A percentile compares a stretch with the other conserved stretches of the same genome.
Evolutionary conservation across 352 stramenopile species (phyloP).

Genomic region (Phytophthora aleatoria): DNA sequence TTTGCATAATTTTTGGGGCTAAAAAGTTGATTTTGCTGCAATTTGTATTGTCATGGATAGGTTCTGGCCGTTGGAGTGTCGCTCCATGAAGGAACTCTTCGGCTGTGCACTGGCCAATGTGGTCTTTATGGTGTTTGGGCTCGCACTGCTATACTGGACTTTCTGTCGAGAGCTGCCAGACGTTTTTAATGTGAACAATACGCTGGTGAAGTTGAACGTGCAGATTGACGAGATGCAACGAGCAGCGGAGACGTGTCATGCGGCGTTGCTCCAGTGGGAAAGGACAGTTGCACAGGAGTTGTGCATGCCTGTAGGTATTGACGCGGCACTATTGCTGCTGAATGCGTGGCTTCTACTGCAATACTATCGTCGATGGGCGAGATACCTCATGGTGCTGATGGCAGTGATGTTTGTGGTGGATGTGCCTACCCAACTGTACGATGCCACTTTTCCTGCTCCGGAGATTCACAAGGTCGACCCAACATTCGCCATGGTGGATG

Average conservation of each 20-base stretch:
- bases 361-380: conserved; percentile 59
- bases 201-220: conserved; percentile 47
- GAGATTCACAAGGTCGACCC: conserved; percentile 68
- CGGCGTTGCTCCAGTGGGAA: conserved; percentile 51
- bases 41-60: conserved; percentile 29
- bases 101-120: conserved; percentile 51
- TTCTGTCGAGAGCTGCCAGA: conserved; percentile 69
- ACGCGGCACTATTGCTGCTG: conserved; percentile 45
- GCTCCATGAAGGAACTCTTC: conserved; percentile 58
- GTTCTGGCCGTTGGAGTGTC: conserved; percentile 73
- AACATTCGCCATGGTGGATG: conserved; percentile 67
- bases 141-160: conserved; percentile 61
- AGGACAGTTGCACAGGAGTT: conserved; percentile 54
- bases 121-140: conserved; percentile 46
- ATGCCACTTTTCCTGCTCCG: conserved; percentile 60
- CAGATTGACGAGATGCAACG: conserved; percentile 46
- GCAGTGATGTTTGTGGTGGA: conserved; percentile 52
- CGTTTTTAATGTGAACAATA: conserved; percentile 36
- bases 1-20: not conserved
- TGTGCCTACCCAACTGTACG: conserved; percentile 48
- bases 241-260: conserved; percentile 41
- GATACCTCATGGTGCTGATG: conserved; percentile 53
- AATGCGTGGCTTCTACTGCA: conserved; percentile 56
- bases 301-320: conserved; percentile 59
- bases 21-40: not conserved